Base-by-base conservation (phyloP, 352 stramenopile species). In the Phytophthora sojae region DNA sequence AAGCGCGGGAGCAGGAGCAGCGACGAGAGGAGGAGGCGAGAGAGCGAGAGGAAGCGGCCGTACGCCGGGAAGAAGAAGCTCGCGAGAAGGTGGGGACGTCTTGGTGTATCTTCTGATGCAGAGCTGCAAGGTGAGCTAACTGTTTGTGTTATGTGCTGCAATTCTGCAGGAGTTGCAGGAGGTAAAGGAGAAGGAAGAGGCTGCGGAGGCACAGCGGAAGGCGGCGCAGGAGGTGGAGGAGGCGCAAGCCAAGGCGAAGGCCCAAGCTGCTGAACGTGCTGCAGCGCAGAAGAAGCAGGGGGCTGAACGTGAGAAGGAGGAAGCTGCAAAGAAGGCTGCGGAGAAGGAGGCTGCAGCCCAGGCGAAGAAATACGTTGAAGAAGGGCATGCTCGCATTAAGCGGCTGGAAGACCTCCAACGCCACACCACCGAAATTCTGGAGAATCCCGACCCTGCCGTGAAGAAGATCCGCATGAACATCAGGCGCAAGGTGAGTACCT, bases 381-480 rank as follows among this genome's bases (percentile, higher is more conserved):
- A 91, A 42, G 87, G 82, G 3, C 60, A 76, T 12, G 76, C 73
- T 21, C 78, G 83, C 14, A 69, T 91, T 1, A 73, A 79, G 26
- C 78, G 81, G 1, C 60, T 93, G 45, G 69, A 92, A 61, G 75
- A 69, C 30, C 80, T 94, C 14, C 80, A 93, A 25, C 57, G 64
- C 12, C 66, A 79, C 17, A 82, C 72, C 0, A 62, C 79, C 8
- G 69, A 81, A 52, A 91, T 95, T 23, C 69, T 89, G 4, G 80
- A 77, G 17, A 88, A 64, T 42, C 61, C 69, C 11, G 78, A 93
- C 49, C 76, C 77, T 12, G 35, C 64, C 2, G 76, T 92, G 57
- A 95, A 95, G 73, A 74, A 76, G 32, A 81, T 91, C 25, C 86
- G 88, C 50, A 78, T 95, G 56, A 80, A 91, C 25, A 92, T 95